A percentile compares a stretch with the other conserved stretches of the same genome.
phyloP scores from a whole-genome alignment of 176 grass and related monocot species.

The Triticum monococcum region DNA sequence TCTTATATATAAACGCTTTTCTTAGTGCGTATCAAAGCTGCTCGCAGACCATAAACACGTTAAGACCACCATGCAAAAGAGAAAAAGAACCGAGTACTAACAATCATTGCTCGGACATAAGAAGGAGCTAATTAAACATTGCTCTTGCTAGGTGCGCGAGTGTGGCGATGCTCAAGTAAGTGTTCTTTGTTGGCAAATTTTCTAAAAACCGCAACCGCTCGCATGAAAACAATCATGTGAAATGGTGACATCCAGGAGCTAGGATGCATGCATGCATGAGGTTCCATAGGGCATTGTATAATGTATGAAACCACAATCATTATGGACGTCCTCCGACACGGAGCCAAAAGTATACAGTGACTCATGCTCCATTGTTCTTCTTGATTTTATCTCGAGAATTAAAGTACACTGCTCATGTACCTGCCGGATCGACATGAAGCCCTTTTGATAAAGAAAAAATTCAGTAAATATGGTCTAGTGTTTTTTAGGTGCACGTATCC shows the following conservation, averaged over 20 bases:
- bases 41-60: slow-evolving; percentile 16
- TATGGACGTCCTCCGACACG: slow-evolving; percentile 32
- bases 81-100: not conserved
- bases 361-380: slow-evolving; percentile 31
- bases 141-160: not conserved
- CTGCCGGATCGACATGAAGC: not conserved
- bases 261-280: slow-evolving; percentile 5
- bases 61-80: slow-evolving; percentile 19
- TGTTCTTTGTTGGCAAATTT: not conserved
- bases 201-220: not conserved
- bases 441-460: not conserved
- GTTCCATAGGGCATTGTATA: not conserved
- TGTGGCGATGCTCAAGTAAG: not conserved
- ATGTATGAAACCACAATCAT: slow-evolving; percentile 22
- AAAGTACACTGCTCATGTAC: slow-evolving; percentile 27
- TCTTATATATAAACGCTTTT: slow-evolving; percentile 16
- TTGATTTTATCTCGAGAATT: slow-evolving; percentile 8
- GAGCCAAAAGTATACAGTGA: slow-evolving; percentile 52
- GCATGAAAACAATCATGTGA: not conserved
- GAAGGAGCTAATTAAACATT: not conserved
- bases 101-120: slow-evolving; percentile 27
- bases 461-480: not conserved
- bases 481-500: not conserved
- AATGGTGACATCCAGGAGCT: not conserved
- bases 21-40: slow-evolving; percentile 18